Evolutionary conservation across 1,139 yeast genomes (phyloP), one percentile per base, ranked within the genome.

Genomic region (Candida pseudoviswanathii): DNA sequence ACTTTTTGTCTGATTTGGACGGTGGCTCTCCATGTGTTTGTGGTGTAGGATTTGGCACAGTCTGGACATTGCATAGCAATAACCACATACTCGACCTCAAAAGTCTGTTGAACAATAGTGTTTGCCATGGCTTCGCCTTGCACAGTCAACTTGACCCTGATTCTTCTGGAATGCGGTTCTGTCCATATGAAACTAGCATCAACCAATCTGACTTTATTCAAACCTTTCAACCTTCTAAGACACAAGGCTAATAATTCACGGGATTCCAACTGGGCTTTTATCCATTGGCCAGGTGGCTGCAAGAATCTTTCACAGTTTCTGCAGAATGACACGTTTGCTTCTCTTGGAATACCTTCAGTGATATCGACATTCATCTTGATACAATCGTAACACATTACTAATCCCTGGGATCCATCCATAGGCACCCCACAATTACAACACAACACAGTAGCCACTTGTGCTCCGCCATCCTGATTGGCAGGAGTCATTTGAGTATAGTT

Each of bases 381-480:
- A 82, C 99, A 94, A 71, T 95, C 98, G 75, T 89, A 86, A 74
- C 99, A 95, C 96, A 94, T 91, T 30, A 91, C 96, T 55, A 92
- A 75, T 30, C 99, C 98, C 30, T 82, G 77, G 31, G 97, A 89
- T 43, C 98, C 98, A 65, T 94, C 98, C 83, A 95, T 89, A 45
- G 99, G 97, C 51, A 89, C 89, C 70, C 99, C 98, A 86, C 99
- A 94, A 85, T 89, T 90, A 72, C 96, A 91, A 77, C 99, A 94
- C 54, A 94, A 81, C 53, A 95, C 96, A 1, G 98, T 94, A 26
- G 97, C 96, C 26, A 52, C 62, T 53, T 58, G 62, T 29, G 61
- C 68, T 11, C 31, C 38, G 16, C 59, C 62, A 30, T 63, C 68
- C 29, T 59, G 58, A 43, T 63, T 65, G 33, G 29, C 11, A 32